Evolutionary conservation across 805 yeast genomes (phyloP).

Genomic region (Starmerella cellae): DNA sequence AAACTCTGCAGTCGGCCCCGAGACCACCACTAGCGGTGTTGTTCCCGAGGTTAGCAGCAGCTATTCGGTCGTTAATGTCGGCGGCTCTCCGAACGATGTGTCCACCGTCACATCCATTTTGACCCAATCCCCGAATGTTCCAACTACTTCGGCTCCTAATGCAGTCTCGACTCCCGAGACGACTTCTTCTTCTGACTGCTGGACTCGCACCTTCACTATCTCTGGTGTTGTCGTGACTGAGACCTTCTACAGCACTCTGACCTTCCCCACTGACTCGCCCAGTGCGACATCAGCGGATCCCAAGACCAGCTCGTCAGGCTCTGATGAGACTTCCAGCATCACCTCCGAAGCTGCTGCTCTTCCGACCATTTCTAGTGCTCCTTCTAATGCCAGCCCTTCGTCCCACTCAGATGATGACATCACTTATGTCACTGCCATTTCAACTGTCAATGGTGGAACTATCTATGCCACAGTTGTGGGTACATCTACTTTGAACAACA

Average conservation of each 20-base stretch:
- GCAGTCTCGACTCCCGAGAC: not conserved
- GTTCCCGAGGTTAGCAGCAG: not conserved
- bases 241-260: constrained; percentile 4
- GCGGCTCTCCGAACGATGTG: constrained; percentile 14
- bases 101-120: constrained; percentile 11
- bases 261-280: not conserved
- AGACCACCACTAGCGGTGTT: constrained; percentile 2
- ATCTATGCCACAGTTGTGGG: not conserved
- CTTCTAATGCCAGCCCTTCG: not conserved
- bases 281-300: no score
- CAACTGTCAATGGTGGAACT: constrained; percentile 8
- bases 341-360: not conserved
- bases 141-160: not conserved
- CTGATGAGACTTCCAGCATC: not conserved
- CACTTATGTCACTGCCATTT: constrained; percentile 8
- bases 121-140: not conserved
- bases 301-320: not conserved
- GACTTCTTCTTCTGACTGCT: constrained; percentile 7
- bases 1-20: not conserved
- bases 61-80: constrained; percentile 24
- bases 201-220: constrained; percentile 10
- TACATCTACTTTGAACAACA: not conserved
- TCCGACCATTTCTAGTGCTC: not conserved
- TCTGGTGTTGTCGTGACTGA: constrained; percentile 5
- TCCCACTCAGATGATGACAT: not conserved